Percentiles rank a stretch among this genome's conserved stretches.
phyloP scores from a whole-genome alignment of 202 grass and related monocot genomes.

The Zoysia matrella region DNA sequence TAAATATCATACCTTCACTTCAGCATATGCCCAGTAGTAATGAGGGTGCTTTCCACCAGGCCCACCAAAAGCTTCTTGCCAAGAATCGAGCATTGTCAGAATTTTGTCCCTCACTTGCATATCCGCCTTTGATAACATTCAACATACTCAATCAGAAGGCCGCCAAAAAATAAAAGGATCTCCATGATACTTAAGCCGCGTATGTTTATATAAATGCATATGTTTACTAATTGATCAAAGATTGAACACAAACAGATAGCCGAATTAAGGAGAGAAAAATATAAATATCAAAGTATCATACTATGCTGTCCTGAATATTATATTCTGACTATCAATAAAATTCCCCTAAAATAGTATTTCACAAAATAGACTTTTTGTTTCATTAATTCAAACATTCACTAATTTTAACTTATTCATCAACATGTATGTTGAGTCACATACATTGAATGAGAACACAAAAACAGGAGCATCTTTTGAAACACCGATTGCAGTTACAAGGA shows the following conservation, averaged over 20 bases:
- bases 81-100: slow-evolving; percentile 69
- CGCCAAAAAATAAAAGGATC: neutral
- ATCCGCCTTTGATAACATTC: slow-evolving; percentile 46
- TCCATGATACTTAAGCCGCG: neutral
- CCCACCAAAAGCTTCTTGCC: slow-evolving; percentile 89
- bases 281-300: neutral
- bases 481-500: neutral
- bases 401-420: neutral
- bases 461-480: neutral
- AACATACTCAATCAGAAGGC: slow-evolving; percentile 19
- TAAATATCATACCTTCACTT: slow-evolving; percentile 64
- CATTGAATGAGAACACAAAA: slow-evolving; percentile 1
- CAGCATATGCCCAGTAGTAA: slow-evolving; percentile 84
- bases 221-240: neutral
- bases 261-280: neutral
- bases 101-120: slow-evolving; percentile 76
- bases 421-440: neutral
- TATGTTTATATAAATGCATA: neutral
- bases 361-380: neutral
- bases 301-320: neutral
- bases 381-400: neutral
- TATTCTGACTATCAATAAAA: neutral
- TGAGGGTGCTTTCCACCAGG: slow-evolving; percentile 73
- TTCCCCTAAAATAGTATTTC: neutral
- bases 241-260: neutral